These are phyloP conservation scores for Aspergillus ibericus DNA, from an alignment of 2,329 filamentous ascomycete species.

Conservation along the genomic window DNA sequence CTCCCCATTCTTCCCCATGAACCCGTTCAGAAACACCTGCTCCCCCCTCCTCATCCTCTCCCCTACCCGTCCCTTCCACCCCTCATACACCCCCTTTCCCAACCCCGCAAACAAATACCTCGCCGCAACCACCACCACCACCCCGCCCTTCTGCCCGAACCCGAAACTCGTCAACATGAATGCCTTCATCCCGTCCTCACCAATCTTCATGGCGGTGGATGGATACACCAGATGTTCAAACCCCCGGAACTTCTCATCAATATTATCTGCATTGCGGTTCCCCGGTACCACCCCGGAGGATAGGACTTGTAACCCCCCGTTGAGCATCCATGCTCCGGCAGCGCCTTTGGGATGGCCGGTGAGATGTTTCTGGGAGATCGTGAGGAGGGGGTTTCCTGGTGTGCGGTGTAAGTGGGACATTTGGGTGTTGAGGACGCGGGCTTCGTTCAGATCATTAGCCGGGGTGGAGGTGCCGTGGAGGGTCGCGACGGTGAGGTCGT, in stretches of 20 bases:
- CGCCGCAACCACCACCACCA: neutral
- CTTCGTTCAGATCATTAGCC: constrained; percentile 98
- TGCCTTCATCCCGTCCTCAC: neutral
- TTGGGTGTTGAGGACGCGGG: constrained; percentile 89
- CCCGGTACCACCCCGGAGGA: constrained; percentile 88
- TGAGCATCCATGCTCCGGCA: constrained; percentile 97
- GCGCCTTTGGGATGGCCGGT: constrained; percentile 97
- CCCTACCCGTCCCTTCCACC: neutral
- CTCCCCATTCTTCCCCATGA: neutral
- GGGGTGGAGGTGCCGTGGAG: constrained; percentile 98
- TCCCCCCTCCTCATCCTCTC: neutral
- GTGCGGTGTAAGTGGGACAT: constrained; percentile 84
- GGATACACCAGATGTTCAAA: constrained; percentile 65
- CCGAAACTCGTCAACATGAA: neutral
- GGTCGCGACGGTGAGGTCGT: constrained; percentile 86
- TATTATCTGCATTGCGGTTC: constrained; percentile 94
- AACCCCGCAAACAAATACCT: neutral
- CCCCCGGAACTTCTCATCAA: constrained; percentile 89
- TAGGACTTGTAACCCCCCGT: constrained; percentile 89
- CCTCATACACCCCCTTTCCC: neutral
- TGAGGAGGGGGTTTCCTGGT: constrained; percentile 88
- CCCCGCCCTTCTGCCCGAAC: neutral
- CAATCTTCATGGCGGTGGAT: neutral
- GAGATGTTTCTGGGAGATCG: constrained; percentile 97
- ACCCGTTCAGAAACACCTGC: neutral